Percentiles rank a stretch among this genome's conserved stretches.
Evolutionary conservation across 352 stramenopile species (phyloP).

Genomic region (Globisporangium orthogonon): DNA sequence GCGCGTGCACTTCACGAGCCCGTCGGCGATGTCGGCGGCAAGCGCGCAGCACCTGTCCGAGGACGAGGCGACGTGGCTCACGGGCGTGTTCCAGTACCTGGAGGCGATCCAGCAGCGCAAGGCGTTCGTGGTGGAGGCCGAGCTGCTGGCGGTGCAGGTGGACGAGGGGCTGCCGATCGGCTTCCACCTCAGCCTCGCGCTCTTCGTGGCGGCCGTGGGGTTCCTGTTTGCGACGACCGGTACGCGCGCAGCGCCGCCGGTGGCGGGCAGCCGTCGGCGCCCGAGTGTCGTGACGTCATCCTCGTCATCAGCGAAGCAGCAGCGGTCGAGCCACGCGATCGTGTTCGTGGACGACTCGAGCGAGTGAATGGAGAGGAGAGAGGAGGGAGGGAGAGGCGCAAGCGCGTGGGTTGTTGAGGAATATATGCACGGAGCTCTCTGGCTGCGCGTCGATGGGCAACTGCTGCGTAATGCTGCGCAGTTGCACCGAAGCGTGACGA

Average conservation of each 20-base stretch:
- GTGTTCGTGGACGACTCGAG: slow-evolving; percentile 69
- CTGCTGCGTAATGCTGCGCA: too few relatives aligned
- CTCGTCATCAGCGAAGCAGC: slow-evolving; percentile 35
- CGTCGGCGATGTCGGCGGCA: slow-evolving; percentile 4
- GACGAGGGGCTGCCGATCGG: slow-evolving; percentile 62
- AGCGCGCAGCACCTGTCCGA: slow-evolving; percentile 2
- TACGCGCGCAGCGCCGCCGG: slow-evolving; percentile 2
- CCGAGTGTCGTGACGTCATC: background rate
- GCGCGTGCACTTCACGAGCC: slow-evolving; percentile 38
- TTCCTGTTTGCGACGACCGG: slow-evolving; percentile 50
- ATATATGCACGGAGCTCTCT: background rate
- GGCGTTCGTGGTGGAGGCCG: slow-evolving; percentile 18
- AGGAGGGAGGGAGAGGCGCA: background rate
- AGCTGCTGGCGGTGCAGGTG: slow-evolving; percentile 56
- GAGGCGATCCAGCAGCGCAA: slow-evolving; percentile 50
- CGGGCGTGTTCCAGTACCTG: slow-evolving; percentile 60
- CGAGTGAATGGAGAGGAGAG: slow-evolving; percentile 24
- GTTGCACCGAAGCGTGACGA: too few relatives aligned
- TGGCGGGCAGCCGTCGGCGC: background rate
- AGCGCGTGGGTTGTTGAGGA: too few relatives aligned
- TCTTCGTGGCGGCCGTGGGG: slow-evolving; percentile 38
- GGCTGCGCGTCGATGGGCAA: too few relatives aligned
- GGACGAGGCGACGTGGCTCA: slow-evolving; percentile 52
- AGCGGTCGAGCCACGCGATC: slow-evolving; percentile 44
- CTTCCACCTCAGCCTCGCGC: slow-evolving; percentile 54